A percentile compares a stretch with the other conserved stretches of the same genome.
Evolutionary conservation across 495 filamentous ascomycete species (phyloP).

Genomic region (Aspergillus olivimuriae): DNA sequence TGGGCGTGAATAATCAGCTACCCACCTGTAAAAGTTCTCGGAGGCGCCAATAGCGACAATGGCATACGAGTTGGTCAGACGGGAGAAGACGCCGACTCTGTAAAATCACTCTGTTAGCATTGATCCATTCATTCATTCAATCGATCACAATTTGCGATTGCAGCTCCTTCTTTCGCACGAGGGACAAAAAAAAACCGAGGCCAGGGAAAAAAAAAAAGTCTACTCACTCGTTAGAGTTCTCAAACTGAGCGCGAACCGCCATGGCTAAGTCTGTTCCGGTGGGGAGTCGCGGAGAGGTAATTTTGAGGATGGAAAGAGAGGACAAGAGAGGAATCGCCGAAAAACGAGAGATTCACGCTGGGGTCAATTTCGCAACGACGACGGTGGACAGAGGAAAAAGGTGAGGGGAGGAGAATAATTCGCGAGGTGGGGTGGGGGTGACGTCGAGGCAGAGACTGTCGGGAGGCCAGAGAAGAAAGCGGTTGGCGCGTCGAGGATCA

Average conservation of each 20-base stretch:
- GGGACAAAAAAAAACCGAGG: no score
- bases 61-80: conserved; percentile 92
- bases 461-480: not conserved
- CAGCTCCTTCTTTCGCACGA: no score
- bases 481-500: not conserved
- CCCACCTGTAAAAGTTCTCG: conserved; percentile 93
- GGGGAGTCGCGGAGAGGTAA: not conserved
- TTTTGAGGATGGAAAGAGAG: not conserved
- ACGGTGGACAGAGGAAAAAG: not conserved
- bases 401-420: not conserved
- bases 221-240: conserved; percentile 95
- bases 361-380: no score
- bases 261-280: conserved; percentile 33
- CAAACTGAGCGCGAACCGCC: conserved; percentile 86
- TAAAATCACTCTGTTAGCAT: no score
- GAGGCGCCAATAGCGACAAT: conserved; percentile 89
- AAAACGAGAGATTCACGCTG: no score
- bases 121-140: no score
- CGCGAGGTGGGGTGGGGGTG: not conserved
- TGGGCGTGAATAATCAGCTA: not conserved
- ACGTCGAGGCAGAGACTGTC: conserved; percentile 9
- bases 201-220: no score
- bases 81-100: conserved; percentile 94
- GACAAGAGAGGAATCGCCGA: not conserved
- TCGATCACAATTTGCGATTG: no score